Conservation (phyloP, 2,329 filamentous ascomycete species). For the Hypoxylon sp. region DNA sequence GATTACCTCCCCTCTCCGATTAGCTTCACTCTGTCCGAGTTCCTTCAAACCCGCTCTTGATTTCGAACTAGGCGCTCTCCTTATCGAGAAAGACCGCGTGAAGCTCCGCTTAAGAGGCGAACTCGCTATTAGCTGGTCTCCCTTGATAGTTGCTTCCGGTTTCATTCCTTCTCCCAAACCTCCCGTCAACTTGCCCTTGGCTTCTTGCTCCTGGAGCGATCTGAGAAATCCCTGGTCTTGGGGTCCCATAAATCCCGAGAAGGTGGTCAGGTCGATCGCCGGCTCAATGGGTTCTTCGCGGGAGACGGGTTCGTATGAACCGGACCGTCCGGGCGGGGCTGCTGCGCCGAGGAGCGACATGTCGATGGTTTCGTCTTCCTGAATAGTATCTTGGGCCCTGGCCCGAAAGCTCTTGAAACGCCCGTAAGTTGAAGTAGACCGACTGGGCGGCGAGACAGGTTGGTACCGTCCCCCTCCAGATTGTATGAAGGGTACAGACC, state of each 20-base stretch:
- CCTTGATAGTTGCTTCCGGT: slow-evolving; percentile 63
- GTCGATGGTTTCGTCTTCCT: slow-evolving; percentile 54
- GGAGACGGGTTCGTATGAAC: slow-evolving; percentile 51
- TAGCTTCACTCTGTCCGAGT: slow-evolving; percentile 71
- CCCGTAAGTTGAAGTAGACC: slow-evolving; percentile 34
- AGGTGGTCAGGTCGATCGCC: slow-evolving; percentile 63
- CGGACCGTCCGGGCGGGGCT: slow-evolving; percentile 53
- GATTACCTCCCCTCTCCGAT: slow-evolving; percentile 71
- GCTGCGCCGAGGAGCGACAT: slow-evolving; percentile 52
- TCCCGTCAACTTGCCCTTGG: slow-evolving; percentile 69
- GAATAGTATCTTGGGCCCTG: slow-evolving; percentile 49
- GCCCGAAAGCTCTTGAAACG: slow-evolving; percentile 49
- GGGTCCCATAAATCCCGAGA: slow-evolving; percentile 61
- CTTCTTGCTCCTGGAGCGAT: slow-evolving; percentile 66
- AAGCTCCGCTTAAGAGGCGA: slow-evolving; percentile 56
- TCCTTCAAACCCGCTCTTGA: slow-evolving; percentile 61
- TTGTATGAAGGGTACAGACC: slow-evolving; percentile 47
- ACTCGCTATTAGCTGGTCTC: slow-evolving; percentile 64
- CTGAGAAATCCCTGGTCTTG: slow-evolving; percentile 63
- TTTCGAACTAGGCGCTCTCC: slow-evolving; percentile 48
- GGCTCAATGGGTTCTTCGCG: slow-evolving; percentile 50
- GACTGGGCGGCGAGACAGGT: slow-evolving; percentile 38
- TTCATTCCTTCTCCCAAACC: slow-evolving; percentile 69
- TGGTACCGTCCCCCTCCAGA: slow-evolving; percentile 47
- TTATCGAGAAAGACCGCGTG: slow-evolving; percentile 61